Evolutionary conservation across 208 protist species (phyloP).

Genomic region (Leishmania tropica): DNA sequence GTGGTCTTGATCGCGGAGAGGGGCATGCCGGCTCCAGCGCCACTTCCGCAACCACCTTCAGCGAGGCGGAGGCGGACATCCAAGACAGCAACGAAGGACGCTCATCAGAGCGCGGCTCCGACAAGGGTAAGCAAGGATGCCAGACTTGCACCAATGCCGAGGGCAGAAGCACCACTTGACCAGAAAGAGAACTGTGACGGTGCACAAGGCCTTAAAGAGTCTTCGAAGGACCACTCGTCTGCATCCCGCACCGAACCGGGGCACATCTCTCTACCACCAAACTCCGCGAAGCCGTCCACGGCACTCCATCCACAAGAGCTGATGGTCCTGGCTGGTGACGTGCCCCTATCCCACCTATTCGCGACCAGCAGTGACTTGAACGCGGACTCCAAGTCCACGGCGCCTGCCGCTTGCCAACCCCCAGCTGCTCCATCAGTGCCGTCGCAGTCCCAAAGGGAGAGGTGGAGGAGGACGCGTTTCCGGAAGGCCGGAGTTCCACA

Average conservation of each 20-base stretch:
- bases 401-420: neutral
- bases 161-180: neutral
- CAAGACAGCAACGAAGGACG: neutral
- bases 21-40: neutral
- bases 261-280: neutral
- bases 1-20: neutral
- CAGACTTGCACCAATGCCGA: neutral
- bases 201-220: neutral
- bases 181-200: neutral
- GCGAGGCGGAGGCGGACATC: neutral
- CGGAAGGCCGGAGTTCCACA: neutral
- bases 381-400: neutral
- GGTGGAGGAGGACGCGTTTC: neutral
- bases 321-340: neutral
- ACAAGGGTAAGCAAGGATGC: neutral
- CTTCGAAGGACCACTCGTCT: neutral
- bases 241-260: neutral
- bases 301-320: neutral
- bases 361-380: neutral
- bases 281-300: neutral
- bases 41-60: neutral
- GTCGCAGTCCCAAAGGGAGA: neutral
- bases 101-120: neutral
- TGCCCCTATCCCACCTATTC: conserved; percentile 3
- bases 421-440: neutral